Evolutionary conservation across 2,329 filamentous ascomycete genomes (phyloP).

Genomic region (Venturia carpophila): DNA sequence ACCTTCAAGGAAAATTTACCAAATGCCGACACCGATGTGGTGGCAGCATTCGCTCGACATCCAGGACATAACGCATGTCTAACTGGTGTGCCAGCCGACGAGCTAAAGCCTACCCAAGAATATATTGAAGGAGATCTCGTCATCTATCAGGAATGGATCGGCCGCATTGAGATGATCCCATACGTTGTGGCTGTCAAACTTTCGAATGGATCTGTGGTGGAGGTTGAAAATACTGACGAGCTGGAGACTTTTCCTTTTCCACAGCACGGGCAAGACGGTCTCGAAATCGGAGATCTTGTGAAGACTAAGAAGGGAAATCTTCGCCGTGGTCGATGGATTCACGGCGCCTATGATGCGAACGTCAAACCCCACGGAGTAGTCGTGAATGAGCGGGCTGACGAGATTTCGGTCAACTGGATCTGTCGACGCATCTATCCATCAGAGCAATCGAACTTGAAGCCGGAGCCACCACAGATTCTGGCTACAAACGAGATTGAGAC

Average conservation of each 20-base stretch:
- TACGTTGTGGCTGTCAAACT: conserved; percentile 46
- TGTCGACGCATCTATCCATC: conserved; percentile 23
- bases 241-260: conserved; percentile 32
- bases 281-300: conserved; percentile 43
- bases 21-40: background rate
- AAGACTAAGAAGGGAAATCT: conserved; percentile 34
- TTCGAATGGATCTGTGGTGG: conserved; percentile 46
- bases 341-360: conserved; percentile 44
- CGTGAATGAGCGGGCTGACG: conserved; percentile 37
- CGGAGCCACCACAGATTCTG: conserved; percentile 24
- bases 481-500: conserved; percentile 34
- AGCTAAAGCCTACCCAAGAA: conserved; percentile 22
- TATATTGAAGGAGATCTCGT: conserved; percentile 27
- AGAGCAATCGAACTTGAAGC: conserved; percentile 16
- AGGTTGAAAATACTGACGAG: conserved; percentile 41
- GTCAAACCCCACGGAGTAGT: conserved; percentile 45
- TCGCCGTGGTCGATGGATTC: conserved; percentile 45
- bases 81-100: conserved; percentile 16
- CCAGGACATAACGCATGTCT: background rate
- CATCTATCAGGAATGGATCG: conserved; percentile 42
- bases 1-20: conserved; percentile 5
- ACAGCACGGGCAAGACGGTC: conserved; percentile 30
- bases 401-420: conserved; percentile 9
- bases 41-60: background rate
- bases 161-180: conserved; percentile 43